Evolutionary conservation across 2,329 filamentous ascomycete species (phyloP), one percentile per base, ranked within the genome.

Genomic region (Diaporthe eres): DNA sequence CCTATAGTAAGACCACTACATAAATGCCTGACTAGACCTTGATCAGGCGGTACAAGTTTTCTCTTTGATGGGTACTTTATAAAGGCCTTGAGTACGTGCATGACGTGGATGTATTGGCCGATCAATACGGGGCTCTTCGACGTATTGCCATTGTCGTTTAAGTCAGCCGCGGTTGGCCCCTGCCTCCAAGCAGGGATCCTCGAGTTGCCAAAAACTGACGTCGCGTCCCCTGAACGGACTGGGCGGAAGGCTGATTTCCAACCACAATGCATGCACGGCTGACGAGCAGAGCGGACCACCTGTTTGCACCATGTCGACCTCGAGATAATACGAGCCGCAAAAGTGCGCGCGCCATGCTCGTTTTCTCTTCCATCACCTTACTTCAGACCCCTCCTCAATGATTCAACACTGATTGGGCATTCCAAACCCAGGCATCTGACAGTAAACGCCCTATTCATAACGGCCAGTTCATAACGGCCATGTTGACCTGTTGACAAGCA

Each of bases 201-300:
- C 7, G 31, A 3, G 19, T 19, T 67, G 39, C 42, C n/a, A 34
- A 39, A 19, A 25, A 53, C 31, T 53, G 47, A 68, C 65, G 65
- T 68, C 65, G 65, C 47, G 65, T 68, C 65, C 47, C 47, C 65
- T 68, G 65, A 68, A 53, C 65, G 65, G 65, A 25, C 31, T 17
- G 31, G 8, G 15, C 47, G 65, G 65, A 28, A 68, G 65, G 47
- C 65, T 68, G 65, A 67, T 37, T 51, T 42, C 22, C 47, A 53
- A 53, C 47, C 31, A 68, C 60, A 44, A 65, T 65, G 60, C 60
- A 10, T 65, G 60, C 60, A 10, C 19, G 63, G 42, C 63, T 68
- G 63, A 68, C 63, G n/a, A 65, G 42, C 7, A 31, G 42, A 12
- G 6, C 44, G n/a, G 4, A n/a, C 22, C 37, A 63, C 58, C 63